Conservation (phyloP, 2,329 filamentous ascomycete species). For the Scorias spongiosa region DNA sequence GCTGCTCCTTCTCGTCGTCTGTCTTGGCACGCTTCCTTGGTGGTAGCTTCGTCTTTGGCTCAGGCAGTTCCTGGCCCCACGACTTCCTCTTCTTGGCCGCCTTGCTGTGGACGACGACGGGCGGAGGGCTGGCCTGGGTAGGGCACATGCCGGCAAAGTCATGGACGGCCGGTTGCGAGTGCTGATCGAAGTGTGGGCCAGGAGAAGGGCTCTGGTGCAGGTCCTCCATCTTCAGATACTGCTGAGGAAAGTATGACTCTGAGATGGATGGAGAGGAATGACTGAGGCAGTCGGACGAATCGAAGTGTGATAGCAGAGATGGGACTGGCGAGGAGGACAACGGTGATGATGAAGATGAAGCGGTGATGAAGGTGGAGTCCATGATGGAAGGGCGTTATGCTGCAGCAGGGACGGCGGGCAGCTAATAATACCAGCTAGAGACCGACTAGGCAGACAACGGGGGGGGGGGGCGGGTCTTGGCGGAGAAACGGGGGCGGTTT, state of each 20-base stretch:
- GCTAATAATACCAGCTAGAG: too few relatives aligned
- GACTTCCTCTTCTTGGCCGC: constrained; percentile 52
- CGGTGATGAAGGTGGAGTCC: too few relatives aligned
- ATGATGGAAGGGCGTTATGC: too few relatives aligned
- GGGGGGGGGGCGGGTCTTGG: too few relatives aligned
- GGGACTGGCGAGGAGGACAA: too few relatives aligned
- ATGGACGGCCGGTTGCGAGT: constrained; percentile 3
- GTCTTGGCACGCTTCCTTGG: constrained; percentile 97
- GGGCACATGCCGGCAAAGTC: not conserved
- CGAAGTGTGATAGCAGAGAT: too few relatives aligned
- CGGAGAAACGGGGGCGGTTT: too few relatives aligned
- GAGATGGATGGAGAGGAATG: too few relatives aligned
- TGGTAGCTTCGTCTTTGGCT: constrained; percentile 90
- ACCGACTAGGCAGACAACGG: too few relatives aligned
- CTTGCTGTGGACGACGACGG: constrained; percentile 18
- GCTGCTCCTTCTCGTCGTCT: constrained; percentile 96
- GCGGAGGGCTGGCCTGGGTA: constrained; percentile 9
- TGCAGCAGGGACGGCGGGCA: too few relatives aligned
- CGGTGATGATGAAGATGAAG: too few relatives aligned
- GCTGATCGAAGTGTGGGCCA: constrained; percentile 7
- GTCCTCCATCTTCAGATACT: constrained; percentile 13
- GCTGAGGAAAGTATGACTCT: not conserved
- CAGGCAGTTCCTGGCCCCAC: constrained; percentile 92
- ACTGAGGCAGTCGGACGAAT: too few relatives aligned
- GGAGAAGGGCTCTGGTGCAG: constrained; percentile 4